Percentiles rank a stretch among this genome's conserved stretches.
These are phyloP conservation scores for Chaetomium fimeti DNA, from an alignment of 495 filamentous ascomycete genomes.

Conservation along the genomic window DNA sequence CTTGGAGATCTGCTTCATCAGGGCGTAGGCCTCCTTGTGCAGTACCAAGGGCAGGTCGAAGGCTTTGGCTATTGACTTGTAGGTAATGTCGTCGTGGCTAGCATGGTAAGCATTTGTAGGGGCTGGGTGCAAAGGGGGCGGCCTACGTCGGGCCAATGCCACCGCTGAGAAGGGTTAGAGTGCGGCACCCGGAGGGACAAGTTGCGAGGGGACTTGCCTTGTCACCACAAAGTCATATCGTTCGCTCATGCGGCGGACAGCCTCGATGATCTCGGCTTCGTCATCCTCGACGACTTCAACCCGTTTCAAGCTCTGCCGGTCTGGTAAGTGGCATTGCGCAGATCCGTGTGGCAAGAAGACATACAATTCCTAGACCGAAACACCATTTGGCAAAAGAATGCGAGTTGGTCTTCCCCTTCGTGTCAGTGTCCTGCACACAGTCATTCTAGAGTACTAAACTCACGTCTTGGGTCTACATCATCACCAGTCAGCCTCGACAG, in stretches of 20 bases:
- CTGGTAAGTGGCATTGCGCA: not conserved
- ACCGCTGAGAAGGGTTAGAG: constrained; percentile 51
- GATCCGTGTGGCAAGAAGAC: not conserved
- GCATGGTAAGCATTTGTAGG: not conserved
- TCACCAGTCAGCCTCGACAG: constrained; percentile 18
- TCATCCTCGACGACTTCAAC: constrained; percentile 93
- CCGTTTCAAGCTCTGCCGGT: constrained; percentile 64
- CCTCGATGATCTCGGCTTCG: constrained; percentile 85
- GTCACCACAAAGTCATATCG: constrained; percentile 94
- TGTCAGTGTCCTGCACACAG: not conserved
- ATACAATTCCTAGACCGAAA: constrained; percentile 79
- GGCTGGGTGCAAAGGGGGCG: not conserved
- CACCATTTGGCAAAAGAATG: constrained; percentile 89
- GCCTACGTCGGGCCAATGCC: constrained; percentile 89
- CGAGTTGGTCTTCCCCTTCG: constrained; percentile 72
- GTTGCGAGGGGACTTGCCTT: constrained; percentile 35
- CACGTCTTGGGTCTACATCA: constrained; percentile 40
- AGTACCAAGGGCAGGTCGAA: constrained; percentile 73
- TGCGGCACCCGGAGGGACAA: not conserved
- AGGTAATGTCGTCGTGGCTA: constrained; percentile 97
- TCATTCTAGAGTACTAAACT: not conserved
- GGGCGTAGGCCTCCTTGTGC: constrained; percentile 69
- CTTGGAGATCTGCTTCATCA: constrained; percentile 79
- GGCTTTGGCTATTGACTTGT: constrained; percentile 86
- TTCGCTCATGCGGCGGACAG: constrained; percentile 76